Evolutionary conservation across 331 rosid species (phyloP).

Genomic region (Pyrus hybrid): DNA sequence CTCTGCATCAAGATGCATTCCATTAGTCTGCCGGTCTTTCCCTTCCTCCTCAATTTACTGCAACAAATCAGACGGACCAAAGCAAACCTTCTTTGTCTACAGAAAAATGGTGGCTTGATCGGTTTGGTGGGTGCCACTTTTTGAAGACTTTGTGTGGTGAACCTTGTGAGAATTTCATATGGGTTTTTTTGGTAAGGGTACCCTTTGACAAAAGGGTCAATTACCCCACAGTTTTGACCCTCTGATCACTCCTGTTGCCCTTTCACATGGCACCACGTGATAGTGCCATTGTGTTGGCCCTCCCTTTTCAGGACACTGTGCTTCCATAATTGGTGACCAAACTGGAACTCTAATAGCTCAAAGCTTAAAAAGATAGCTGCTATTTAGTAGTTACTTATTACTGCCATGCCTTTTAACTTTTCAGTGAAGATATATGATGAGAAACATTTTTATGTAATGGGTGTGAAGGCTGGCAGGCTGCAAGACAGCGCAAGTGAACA

Average conservation of each 20-base stretch:
- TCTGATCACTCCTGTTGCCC: background rate
- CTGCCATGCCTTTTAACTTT: background rate
- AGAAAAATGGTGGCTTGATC: background rate
- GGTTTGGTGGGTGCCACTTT: background rate
- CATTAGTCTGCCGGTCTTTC: background rate
- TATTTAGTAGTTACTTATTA: background rate
- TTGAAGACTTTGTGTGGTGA: background rate
- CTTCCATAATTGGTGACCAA: background rate
- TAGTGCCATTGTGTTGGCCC: background rate
- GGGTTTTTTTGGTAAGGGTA: background rate
- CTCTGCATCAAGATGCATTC: background rate
- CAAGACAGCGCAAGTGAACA: no score
- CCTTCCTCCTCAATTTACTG: constrained; percentile 2
- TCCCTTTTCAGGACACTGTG: constrained; percentile 5
- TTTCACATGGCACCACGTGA: constrained; percentile 19
- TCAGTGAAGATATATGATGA: background rate
- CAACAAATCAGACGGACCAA: background rate
- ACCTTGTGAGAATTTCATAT: background rate
- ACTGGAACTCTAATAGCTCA: background rate
- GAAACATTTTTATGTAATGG: background rate
- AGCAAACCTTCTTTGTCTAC: background rate
- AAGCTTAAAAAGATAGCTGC: background rate
- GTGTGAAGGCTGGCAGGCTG: no score
- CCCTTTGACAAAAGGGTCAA: background rate
- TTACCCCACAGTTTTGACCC: background rate